Evolutionary conservation across 495 filamentous ascomycete species (phyloP).

Genomic region (Filosporella fistucella): DNA sequence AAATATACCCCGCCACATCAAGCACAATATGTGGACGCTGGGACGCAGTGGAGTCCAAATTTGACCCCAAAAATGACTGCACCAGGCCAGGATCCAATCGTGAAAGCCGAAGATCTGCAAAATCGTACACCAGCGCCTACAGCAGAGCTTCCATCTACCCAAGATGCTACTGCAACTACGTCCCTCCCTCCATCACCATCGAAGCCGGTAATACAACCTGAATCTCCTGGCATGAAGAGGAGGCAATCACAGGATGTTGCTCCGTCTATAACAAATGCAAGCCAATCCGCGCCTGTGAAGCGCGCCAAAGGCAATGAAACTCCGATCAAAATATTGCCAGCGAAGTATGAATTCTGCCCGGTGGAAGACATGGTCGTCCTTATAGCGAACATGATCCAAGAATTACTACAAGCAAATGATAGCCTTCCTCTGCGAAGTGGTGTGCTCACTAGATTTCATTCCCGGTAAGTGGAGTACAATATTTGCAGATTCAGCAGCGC

Average conservation of each 20-base stretch:
- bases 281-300: slow-evolving; percentile 4
- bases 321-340: slow-evolving; percentile 63
- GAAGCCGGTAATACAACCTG: slow-evolving; percentile 34
- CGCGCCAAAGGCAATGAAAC: slow-evolving; percentile 3
- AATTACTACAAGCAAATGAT: slow-evolving; percentile 91
- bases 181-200: slow-evolving; percentile 28
- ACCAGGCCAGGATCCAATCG: slow-evolving; percentile 28
- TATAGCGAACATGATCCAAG: slow-evolving; percentile 92
- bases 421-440: slow-evolving; percentile 77
- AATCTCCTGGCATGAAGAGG: slow-evolving; percentile 27
- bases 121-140: neutral
- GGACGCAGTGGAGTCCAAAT: slow-evolving; percentile 20
- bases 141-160: neutral
- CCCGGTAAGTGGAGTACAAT: slow-evolving; percentile 52
- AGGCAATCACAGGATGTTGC: slow-evolving; percentile 2
- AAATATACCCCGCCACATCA: neutral
- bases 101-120: neutral
- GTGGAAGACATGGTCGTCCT: slow-evolving; percentile 81
- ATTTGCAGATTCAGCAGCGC: neutral
- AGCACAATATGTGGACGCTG: slow-evolving; percentile 21
- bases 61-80: slow-evolving; percentile 15
- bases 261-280: neutral
- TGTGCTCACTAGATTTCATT: slow-evolving; percentile 90
- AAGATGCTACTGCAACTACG: slow-evolving; percentile 13
- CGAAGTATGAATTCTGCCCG: slow-evolving; percentile 71